Conservation (phyloP, 352 stramenopile species). For the Globisporangium abappressorium region DNA sequence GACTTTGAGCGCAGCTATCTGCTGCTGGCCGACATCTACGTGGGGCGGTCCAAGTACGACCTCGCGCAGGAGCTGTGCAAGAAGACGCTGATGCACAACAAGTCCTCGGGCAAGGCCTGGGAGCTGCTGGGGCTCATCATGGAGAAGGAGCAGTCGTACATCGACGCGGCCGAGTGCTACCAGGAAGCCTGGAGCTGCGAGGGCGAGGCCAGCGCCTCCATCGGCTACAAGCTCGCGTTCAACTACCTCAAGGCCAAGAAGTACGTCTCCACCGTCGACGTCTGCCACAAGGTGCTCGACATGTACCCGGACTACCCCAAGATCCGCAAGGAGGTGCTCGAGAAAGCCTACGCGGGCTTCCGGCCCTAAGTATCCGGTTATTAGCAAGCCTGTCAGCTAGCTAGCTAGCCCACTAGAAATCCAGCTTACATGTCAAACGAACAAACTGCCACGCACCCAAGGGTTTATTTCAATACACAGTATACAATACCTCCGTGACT, state of each 20-base stretch:
- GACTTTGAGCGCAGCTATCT: slow-evolving; percentile 94
- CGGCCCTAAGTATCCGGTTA: slow-evolving; percentile 43
- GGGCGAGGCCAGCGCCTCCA: slow-evolving; percentile 80
- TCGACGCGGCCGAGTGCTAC: slow-evolving; percentile 92
- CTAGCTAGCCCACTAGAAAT: too few species aligned
- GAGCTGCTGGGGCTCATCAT: slow-evolving; percentile 92
- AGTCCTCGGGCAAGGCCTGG: slow-evolving; percentile 90
- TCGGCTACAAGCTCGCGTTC: slow-evolving; percentile 95
- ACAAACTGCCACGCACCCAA: too few species aligned
- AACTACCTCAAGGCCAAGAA: slow-evolving; percentile 95
- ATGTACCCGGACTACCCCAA: slow-evolving; percentile 94
- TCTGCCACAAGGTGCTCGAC: slow-evolving; percentile 92
- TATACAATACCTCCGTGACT: too few species aligned
- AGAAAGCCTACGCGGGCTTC: slow-evolving; percentile 89
- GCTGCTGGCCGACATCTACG: slow-evolving; percentile 92
- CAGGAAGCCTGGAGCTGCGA: slow-evolving; percentile 86
- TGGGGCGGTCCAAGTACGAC: slow-evolving; percentile 90
- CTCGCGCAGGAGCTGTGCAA: slow-evolving; percentile 92
- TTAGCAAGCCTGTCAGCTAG: too few species aligned
- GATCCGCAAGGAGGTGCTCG: slow-evolving; percentile 93
- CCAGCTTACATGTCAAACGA: too few species aligned
- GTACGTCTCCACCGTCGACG: slow-evolving; percentile 88
- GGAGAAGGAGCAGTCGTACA: slow-evolving; percentile 93
- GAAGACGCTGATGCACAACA: slow-evolving; percentile 91
- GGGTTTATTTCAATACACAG: not conserved